These are phyloP conservation scores for Yamadazyma insecticola DNA, from an alignment of 805 yeast species.

Conservation along the genomic window DNA sequence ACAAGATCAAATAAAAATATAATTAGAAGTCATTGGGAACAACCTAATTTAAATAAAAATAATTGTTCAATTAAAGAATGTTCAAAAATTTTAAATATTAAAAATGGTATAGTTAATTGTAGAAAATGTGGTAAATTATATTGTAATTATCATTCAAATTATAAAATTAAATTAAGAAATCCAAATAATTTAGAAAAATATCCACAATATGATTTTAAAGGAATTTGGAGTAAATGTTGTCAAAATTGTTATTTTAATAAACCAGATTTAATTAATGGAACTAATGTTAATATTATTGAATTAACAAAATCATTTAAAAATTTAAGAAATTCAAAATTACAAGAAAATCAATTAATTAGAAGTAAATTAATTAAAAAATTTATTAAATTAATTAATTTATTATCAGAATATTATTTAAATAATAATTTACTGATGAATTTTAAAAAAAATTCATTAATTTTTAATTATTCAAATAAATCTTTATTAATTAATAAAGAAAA, in stretches of 20 bases:
- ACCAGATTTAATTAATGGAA: slow-evolving; percentile 51
- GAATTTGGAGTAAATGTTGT: slow-evolving; percentile 74
- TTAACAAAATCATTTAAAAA: slow-evolving; percentile 37
- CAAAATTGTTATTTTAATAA: slow-evolving; percentile 50
- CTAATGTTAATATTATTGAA: slow-evolving; percentile 33
- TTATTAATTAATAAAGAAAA: slow-evolving; percentile 5
- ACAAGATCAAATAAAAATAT: slow-evolving; percentile 14
- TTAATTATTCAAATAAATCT: not conserved
- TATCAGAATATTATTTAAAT: slow-evolving; percentile 13
- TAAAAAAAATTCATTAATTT: slow-evolving; percentile 2
- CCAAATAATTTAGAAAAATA: slow-evolving; percentile 36
- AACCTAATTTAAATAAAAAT: slow-evolving; percentile 34
- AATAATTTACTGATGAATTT: slow-evolving; percentile 5
- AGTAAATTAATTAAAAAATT: slow-evolving; percentile 57
- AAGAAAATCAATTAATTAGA: slow-evolving; percentile 48
- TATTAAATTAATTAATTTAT: slow-evolving; percentile 37
- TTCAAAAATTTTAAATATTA: slow-evolving; percentile 36
- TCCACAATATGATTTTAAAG: slow-evolving; percentile 33
- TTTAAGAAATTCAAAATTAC: slow-evolving; percentile 40
- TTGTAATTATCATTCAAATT: slow-evolving; percentile 62
- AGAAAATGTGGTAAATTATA: slow-evolving; percentile 70
- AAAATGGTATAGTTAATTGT: slow-evolving; percentile 64
- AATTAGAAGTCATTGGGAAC: slow-evolving; percentile 56
- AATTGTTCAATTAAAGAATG: slow-evolving; percentile 31
- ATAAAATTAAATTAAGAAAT: slow-evolving; percentile 46